Conservation (phyloP, 2,329 filamentous ascomycete species). For the Pyricularia sp. region DNA sequence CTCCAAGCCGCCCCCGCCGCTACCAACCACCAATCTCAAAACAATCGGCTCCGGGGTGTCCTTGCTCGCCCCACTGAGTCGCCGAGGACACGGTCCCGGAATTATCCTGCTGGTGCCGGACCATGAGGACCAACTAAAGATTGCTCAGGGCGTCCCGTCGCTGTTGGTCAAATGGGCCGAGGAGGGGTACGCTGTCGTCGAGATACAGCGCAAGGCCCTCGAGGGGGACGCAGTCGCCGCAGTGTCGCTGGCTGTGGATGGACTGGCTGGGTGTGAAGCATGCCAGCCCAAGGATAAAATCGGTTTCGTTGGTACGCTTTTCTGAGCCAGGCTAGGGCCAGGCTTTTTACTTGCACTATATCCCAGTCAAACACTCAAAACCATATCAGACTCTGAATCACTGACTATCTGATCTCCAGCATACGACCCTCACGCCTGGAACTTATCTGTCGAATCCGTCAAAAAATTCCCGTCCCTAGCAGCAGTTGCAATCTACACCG, state of each 20-base stretch:
- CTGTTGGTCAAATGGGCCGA: constrained; percentile 61
- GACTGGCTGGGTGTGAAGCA: constrained; percentile 12
- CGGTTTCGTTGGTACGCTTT: constrained; percentile 24
- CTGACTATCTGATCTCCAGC: neutral
- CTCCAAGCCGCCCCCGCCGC: constrained; percentile 6
- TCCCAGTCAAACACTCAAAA: neutral
- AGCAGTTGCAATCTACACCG: neutral
- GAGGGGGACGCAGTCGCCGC: constrained; percentile 11
- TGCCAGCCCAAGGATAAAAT: constrained; percentile 26
- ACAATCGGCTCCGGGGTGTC: constrained; percentile 13
- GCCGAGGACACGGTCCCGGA: constrained; percentile 26
- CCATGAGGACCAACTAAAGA: constrained; percentile 12
- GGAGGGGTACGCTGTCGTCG: constrained; percentile 55
- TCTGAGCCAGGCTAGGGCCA: no score
- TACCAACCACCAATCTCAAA: constrained; percentile 14
- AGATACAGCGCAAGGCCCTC: constrained; percentile 28
- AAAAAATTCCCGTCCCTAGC: neutral
- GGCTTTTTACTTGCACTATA: no score
- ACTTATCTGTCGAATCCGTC: neutral
- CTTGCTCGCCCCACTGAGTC: constrained; percentile 22
- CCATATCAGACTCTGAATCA: neutral
- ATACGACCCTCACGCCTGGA: neutral
- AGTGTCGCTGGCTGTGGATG: constrained; percentile 14
- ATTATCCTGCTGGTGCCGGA: constrained; percentile 21
- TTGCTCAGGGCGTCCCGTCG: constrained; percentile 27